Conservation (phyloP, 371 early-diverging fungal species). For the Lichtheimia ornata region DNA sequence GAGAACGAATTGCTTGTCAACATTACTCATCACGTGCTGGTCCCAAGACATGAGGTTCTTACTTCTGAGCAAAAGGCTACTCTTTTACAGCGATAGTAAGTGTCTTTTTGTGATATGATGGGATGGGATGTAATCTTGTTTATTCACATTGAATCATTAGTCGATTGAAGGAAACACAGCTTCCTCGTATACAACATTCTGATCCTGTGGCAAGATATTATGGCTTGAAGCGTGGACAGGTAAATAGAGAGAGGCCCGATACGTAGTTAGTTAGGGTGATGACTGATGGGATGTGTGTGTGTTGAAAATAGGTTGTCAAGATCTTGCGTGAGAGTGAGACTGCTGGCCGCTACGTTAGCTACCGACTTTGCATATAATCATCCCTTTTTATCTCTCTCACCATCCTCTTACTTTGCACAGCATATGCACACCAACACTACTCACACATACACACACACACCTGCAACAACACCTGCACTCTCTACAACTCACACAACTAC, state of each 20-base stretch:
- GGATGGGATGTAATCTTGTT: not conserved
- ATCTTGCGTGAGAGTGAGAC: constrained; percentile 97
- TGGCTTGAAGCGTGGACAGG: constrained; percentile 94
- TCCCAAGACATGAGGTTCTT: constrained; percentile 95
- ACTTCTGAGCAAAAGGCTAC: constrained; percentile 89
- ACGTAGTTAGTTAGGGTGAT: not conserved
- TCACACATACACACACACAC: not conserved
- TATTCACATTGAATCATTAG: constrained; percentile 32
- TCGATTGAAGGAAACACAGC: constrained; percentile 93
- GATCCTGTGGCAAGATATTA: constrained; percentile 98
- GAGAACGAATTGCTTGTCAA: constrained; percentile 97
- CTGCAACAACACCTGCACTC: constrained; percentile 1
- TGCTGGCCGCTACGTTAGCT: constrained; percentile 95
- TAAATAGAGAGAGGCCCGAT: constrained; percentile 22
- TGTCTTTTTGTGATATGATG: constrained; percentile 4
- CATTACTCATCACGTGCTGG: constrained; percentile 96
- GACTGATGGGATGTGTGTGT: not conserved
- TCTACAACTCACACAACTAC: no score
- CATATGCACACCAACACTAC: no score
- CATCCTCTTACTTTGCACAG: not conserved
- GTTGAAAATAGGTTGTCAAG: constrained; percentile 76
- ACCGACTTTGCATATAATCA: constrained; percentile 83
- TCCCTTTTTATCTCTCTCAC: not conserved
- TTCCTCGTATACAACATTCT: constrained; percentile 90
- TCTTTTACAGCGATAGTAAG: constrained; percentile 91